These are phyloP conservation scores for Lentinula novae-zelandiae DNA, from an alignment of 1,284 basidiomycete genomes.

Conservation along the genomic window DNA sequence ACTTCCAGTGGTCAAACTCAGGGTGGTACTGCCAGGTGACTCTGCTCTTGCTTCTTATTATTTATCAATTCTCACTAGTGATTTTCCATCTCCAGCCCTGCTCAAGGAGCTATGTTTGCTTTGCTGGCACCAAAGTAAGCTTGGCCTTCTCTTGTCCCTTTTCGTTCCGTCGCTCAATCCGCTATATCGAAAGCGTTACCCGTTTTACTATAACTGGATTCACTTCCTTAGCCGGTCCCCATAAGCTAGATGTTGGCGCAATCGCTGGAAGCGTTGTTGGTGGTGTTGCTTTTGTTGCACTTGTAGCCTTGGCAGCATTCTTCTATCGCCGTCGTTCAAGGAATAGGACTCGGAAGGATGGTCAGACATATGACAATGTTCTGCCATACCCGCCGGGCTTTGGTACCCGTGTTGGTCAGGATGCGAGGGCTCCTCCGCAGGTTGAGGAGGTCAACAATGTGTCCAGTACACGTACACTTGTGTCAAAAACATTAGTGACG, in stretches of 20 bases:
- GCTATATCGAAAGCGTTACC: not conserved
- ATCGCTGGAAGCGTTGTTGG: slow-evolving; percentile 6
- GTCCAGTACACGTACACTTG: not conserved
- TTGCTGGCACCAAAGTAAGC: slow-evolving; percentile 28
- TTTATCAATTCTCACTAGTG: not conserved
- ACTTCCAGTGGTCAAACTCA: slow-evolving; percentile 19
- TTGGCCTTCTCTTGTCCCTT: not conserved
- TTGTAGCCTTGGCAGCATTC: not conserved
- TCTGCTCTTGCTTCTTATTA: slow-evolving; percentile 7
- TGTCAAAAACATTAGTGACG: not conserved
- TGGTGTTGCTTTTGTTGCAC: not conserved
- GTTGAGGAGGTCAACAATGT: not conserved
- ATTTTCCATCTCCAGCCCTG: slow-evolving; percentile 22
- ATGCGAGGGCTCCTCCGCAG: not conserved
- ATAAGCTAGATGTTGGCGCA: not conserved
- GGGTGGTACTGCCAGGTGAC: slow-evolving; percentile 19
- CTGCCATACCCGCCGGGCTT: not conserved
- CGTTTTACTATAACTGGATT: not conserved
- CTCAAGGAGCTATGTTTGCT: slow-evolving; percentile 31
- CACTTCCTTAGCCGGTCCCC: not conserved
- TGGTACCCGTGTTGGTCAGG: not conserved
- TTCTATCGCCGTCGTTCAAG: not conserved
- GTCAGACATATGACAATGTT: not conserved
- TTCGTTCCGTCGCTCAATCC: not conserved
- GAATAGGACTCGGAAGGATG: not conserved